A percentile compares a stretch with the other conserved stretches of the same genome.
Evolutionary conservation across 2,329 filamentous ascomycete species (phyloP).

Genomic region (Hymenoscyphus occultus): DNA sequence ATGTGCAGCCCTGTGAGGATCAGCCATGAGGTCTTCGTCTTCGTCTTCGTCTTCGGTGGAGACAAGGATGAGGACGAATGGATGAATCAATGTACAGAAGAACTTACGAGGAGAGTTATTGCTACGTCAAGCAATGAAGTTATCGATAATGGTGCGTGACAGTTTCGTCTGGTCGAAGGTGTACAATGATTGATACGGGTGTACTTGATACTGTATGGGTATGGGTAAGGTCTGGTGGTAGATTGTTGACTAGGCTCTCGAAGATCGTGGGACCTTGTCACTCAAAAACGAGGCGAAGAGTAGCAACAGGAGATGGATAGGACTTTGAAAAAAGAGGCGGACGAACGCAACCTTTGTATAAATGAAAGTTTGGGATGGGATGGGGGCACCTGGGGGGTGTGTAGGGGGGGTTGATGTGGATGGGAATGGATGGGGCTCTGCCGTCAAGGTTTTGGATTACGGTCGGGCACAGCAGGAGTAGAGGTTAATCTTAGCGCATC

Average conservation of each 20-base stretch:
- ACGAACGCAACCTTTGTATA: slow-evolving; percentile 30
- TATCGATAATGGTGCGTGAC: slow-evolving; percentile 15
- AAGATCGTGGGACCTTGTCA: slow-evolving; percentile 24
- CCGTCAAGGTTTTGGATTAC: neutral
- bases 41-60: neutral
- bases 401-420: neutral
- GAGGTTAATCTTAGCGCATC: slow-evolving; percentile 12
- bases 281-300: slow-evolving; percentile 23
- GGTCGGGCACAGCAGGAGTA: slow-evolving; percentile 17
- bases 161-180: slow-evolving; percentile 14
- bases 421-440: slow-evolving; percentile 17
- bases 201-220: neutral
- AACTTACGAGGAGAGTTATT: neutral
- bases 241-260: neutral
- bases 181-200: neutral
- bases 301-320: slow-evolving; percentile 20
- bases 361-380: slow-evolving; percentile 16
- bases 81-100: neutral
- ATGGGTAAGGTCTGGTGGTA: neutral
- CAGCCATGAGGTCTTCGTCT: slow-evolving; percentile 13
- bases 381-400: slow-evolving; percentile 18
- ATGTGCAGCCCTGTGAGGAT: slow-evolving; percentile 27
- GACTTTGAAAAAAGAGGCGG: slow-evolving; percentile 13
- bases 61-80: slow-evolving; percentile 13
- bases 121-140: slow-evolving; percentile 13